phyloP scores from a whole-genome alignment of 371 early-diverging fungal genomes.

The Apophysomyces sp. region DNA sequence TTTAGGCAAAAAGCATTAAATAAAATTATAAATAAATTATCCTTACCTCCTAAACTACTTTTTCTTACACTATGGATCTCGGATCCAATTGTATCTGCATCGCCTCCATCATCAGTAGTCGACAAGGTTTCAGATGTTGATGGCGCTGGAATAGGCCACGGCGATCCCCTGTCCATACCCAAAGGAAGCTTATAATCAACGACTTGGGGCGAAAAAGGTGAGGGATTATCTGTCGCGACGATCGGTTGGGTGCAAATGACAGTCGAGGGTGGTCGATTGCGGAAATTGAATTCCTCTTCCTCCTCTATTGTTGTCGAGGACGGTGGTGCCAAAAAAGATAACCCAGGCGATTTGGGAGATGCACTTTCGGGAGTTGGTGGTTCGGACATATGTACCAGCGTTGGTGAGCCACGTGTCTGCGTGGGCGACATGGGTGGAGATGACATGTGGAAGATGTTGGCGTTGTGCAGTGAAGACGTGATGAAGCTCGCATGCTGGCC shows the following conservation, averaged over 20 bases:
- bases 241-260: conserved; percentile 23
- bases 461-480: neutral
- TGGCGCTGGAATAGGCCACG: conserved; percentile 4
- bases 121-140: conserved; percentile 2
- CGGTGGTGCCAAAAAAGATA: neutral
- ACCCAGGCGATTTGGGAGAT: neutral
- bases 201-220: neutral
- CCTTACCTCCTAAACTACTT: conserved; percentile 3
- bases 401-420: neutral
- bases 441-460: neutral
- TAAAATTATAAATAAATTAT: neutral
- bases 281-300: conserved; percentile 42
- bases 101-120: neutral
- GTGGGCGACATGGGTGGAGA: neutral
- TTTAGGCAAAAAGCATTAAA: neutral
- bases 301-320: conserved; percentile 16
- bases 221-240: neutral
- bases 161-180: neutral
- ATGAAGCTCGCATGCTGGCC: neutral
- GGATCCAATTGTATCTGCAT: neutral
- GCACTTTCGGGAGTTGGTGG: neutral
- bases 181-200: neutral
- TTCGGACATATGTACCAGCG: neutral
- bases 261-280: conserved; percentile 40
- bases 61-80: neutral